Base-by-base conservation (phyloP, 352 stramenopile genomes). In the Peronospora destructor region DNA sequence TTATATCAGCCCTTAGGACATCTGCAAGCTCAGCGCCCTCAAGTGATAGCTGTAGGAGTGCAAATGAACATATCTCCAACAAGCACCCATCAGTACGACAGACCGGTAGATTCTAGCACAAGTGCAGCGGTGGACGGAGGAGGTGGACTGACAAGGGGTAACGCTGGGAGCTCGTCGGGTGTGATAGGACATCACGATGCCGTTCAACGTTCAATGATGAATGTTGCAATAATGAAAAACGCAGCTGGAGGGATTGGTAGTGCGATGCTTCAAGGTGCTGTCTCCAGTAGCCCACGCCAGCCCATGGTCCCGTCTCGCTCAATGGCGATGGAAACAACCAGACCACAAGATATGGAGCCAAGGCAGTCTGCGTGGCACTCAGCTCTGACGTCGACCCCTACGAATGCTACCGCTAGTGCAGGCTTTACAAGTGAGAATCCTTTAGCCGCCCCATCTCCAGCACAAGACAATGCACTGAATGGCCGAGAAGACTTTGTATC, bases 1-100 rank as follows among this genome's bases (percentile, higher is more conserved):
- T 56, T 83, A 49, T 88, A 86, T 40, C 74, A 85, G 39, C 60
- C 66, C 9, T 70, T 85, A 61, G 53, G 42, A 11, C 65, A 66
- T 45, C 54, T 66, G 38, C 73, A 83, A 49, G 13, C 40, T 6
- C 67, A 68, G 17, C 56, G 76, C 32, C 32, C 64, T 10, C 67
- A 74, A 49, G 43, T 44, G 4, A 53, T 72, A 21, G 21, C 49
- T 28, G 34, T 53, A 6, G 44, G 39, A 21, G 56, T 44, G 16
- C 66, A 75, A 34, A 46, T 76, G 34, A 35, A 35, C 16, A 54
- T 69, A 39, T 57, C 66, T 7, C 51, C 53, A 30, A 40, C 53
- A 37, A 53, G 54, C 23, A 38, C 30, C 12, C 66, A 62, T 36
- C 49, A 61, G 19, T 76, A 73, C 21, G 59, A 66, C n/a, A 56